Percentiles rank a stretch among this genome's conserved stretches.
phyloP scores from a whole-genome alignment of 1,284 basidiomycete genomes.

The Boletus smithii region DNA sequence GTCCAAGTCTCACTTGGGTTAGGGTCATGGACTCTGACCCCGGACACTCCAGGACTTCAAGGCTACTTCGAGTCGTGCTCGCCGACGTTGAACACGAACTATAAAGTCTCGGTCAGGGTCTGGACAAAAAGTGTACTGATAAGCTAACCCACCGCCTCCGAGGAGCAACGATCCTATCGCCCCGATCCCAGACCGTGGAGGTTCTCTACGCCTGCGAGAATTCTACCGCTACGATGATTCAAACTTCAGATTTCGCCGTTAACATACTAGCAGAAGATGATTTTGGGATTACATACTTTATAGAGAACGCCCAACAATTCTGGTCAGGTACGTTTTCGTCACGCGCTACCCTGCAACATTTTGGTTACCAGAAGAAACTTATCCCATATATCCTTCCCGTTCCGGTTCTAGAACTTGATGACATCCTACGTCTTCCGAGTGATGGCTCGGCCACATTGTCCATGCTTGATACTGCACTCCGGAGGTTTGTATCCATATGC shows the following conservation, averaged over 20 bases:
- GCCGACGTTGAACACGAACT: slow-evolving; percentile 8
- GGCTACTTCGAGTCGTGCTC: background rate
- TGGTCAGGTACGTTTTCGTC: slow-evolving; percentile 67
- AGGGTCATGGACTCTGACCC: slow-evolving; percentile 17
- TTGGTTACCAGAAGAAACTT: slow-evolving; percentile 9
- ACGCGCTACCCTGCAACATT: slow-evolving; percentile 6
- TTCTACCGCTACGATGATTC: slow-evolving; percentile 14
- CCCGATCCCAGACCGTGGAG: slow-evolving; percentile 1
- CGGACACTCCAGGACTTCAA: slow-evolving; percentile 17
- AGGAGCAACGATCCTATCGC: background rate
- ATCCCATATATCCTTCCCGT: slow-evolving; percentile 4
- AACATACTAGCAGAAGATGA: slow-evolving; percentile 31
- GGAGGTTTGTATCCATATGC: slow-evolving; percentile 75
- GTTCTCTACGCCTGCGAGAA: background rate
- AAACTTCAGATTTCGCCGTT: slow-evolving; percentile 13
- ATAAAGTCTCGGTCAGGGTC: background rate
- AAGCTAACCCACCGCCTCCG: background rate
- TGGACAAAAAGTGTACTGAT: slow-evolving; percentile 1
- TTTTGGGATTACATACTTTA: slow-evolving; percentile 73
- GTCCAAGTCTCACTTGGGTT: no score
- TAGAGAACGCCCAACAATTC: slow-evolving; percentile 78
- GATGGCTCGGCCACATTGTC: slow-evolving; percentile 60
- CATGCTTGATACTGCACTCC: slow-evolving; percentile 73
- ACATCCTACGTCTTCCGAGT: slow-evolving; percentile 66
- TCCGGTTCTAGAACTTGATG: slow-evolving; percentile 69